These are phyloP conservation scores for Pseudocohnilembus persalinus DNA, from an alignment of 169 alveolate species.

Conservation along the genomic window DNA sequence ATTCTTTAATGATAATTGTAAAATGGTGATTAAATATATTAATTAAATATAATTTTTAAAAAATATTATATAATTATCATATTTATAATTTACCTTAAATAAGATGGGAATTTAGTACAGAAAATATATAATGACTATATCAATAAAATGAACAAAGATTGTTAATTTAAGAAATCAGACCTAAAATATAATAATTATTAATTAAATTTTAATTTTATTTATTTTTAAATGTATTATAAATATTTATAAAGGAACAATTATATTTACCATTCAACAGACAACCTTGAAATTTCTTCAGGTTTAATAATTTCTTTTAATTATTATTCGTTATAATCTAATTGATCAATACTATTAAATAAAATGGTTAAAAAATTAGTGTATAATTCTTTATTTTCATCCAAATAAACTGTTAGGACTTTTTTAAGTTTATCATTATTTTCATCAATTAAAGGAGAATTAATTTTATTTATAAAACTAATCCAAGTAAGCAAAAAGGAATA, in stretches of 20 bases:
- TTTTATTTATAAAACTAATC: slow-evolving; percentile 12
- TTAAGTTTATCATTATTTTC: slow-evolving; percentile 12
- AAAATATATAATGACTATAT: slow-evolving; percentile 20
- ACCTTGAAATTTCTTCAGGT: slow-evolving; percentile 2
- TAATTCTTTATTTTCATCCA: slow-evolving; percentile 11
- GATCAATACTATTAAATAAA: slow-evolving; percentile 12
- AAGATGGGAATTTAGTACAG: slow-evolving; percentile 16
- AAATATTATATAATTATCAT: too few species aligned
- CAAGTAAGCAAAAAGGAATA: slow-evolving; percentile 15
- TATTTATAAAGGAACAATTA: background rate
- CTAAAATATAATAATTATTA: too few species aligned
- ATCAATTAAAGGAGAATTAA: slow-evolving; percentile 7
- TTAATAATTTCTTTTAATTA: background rate
- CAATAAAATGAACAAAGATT: background rate
- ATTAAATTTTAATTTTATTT: background rate
- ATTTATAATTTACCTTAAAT: background rate
- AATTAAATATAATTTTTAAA: too few species aligned
- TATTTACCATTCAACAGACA: slow-evolving; percentile 21
- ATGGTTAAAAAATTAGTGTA: slow-evolving; percentile 9
- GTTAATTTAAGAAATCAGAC: slow-evolving; percentile 17
- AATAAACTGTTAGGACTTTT: background rate
- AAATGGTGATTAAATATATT: background rate
- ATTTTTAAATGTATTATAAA: background rate
- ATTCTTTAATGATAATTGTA: background rate
- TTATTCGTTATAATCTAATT: slow-evolving; percentile 3